Evolutionary conservation across 371 early-diverging fungal species (phyloP).

Genomic region (Blyttiomyces sp.): DNA sequence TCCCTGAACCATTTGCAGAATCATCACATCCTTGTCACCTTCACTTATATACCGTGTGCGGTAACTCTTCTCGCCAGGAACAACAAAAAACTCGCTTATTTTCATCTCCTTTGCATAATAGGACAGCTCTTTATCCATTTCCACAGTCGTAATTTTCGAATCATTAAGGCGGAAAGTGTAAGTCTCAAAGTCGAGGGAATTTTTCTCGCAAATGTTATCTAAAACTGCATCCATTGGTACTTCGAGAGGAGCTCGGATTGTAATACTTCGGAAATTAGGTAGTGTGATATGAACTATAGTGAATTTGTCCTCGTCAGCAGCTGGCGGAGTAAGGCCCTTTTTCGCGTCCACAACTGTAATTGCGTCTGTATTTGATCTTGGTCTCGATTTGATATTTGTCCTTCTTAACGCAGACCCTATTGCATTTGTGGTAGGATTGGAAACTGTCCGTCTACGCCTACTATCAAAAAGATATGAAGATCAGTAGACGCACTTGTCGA

Average conservation of each 20-base stretch:
- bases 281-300: constrained; percentile 21
- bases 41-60: constrained; percentile 42
- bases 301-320: constrained; percentile 18
- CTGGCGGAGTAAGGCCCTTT: background rate
- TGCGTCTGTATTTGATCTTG: constrained; percentile 31
- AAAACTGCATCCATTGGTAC: constrained; percentile 38
- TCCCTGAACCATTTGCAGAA: constrained; percentile 35
- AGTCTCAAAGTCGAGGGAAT: constrained; percentile 32
- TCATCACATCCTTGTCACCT: constrained; percentile 45
- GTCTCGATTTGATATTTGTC: constrained; percentile 9
- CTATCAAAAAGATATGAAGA: background rate
- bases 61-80: constrained; percentile 43
- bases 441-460: background rate
- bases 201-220: constrained; percentile 35
- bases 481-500: background rate
- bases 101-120: constrained; percentile 24
- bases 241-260: constrained; percentile 31
- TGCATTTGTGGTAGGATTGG: background rate
- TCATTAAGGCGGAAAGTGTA: constrained; percentile 35
- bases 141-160: constrained; percentile 22
- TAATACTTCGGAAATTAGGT: constrained; percentile 29
- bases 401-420: constrained; percentile 4
- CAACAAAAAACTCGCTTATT: constrained; percentile 30
- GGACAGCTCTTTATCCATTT: constrained; percentile 40
- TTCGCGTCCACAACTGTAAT: constrained; percentile 11